Evolutionary conservation across 306 rosid genomes (phyloP).

Genomic region (Vigna mungo): DNA sequence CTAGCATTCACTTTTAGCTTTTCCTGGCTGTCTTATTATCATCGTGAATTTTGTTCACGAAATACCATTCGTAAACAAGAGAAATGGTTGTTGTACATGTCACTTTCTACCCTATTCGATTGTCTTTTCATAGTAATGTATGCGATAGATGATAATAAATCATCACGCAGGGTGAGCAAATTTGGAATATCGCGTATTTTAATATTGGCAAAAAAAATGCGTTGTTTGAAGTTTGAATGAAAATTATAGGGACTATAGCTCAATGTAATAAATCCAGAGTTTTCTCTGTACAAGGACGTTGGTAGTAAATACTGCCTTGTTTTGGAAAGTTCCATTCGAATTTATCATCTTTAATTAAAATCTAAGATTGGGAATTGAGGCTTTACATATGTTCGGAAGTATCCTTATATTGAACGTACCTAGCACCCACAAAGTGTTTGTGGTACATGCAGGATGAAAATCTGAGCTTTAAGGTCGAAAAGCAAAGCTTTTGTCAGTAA

Average conservation of each 20-base stretch:
- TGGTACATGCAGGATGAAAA: conserved; percentile 27
- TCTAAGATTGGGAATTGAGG: conserved; percentile 15
- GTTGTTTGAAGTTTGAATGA: conserved; percentile 13
- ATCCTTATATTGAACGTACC: conserved; percentile 6
- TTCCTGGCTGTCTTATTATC: background rate
- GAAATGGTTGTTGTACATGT: background rate
- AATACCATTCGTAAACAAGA: conserved; percentile 2
- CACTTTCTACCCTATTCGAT: background rate
- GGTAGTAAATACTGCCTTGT: background rate
- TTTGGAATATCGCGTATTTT: conserved; percentile 11
- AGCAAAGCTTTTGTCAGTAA: conserved; percentile 25
- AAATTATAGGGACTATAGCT: background rate
- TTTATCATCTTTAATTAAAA: conserved; percentile 12
- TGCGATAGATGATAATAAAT: background rate
- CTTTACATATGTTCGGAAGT: conserved; percentile 29
- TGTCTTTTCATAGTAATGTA: conserved; percentile 29
- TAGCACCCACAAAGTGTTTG: background rate
- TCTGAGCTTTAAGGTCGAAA: conserved; percentile 22
- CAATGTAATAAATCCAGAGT: background rate
- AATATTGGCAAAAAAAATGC: background rate
- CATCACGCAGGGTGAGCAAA: background rate
- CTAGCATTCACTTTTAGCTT: background rate
- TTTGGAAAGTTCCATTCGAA: background rate
- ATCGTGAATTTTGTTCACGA: background rate
- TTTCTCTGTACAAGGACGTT: background rate